Evolutionary conservation across 2,329 filamentous ascomycete species (phyloP), one percentile per base, ranked within the genome.

Genomic region (Exophiala oligosperma): DNA sequence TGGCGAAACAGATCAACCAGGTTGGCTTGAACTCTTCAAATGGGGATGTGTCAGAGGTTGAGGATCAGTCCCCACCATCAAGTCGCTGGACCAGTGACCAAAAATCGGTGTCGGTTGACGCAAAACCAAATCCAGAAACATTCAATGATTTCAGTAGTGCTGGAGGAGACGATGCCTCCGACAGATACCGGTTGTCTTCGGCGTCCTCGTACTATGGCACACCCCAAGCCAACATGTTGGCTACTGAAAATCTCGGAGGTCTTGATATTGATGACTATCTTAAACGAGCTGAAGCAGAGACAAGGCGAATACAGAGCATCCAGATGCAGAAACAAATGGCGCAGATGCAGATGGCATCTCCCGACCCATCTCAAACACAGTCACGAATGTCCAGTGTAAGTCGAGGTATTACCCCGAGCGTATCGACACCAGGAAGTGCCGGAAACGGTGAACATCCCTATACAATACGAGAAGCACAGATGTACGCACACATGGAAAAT

Each of bases 31-130:
- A 73, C 9, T 78, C 77, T 7, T 79, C 78, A 2, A 79, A 77
- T 4, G 77, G 76, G n/a, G 77, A 79, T 48, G 69, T 76, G 21
- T 80, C 78, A 2, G 78, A 80, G 62, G 71, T 74, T 11, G 78
- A 79, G 29, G 78, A 80, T 46, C 76, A 72, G 28, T 63, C 61
- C 52, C 61, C 61, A 17, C 49, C 52, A 11, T 56, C 61, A 12
- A 56, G 49, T 44, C 51, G 35, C 2, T 56, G 58, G 49, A 37
- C n/a, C 8, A 56, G 51, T 32, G 57, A 61, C 9, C 55, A 56
- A 43, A 43, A 43, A n/a, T 24, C 61, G 14, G 23, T 58, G 21
- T 56, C 24, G 6, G 53, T 58, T 48, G 59, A 59, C 23, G 46
- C 64, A 66, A 67, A 63, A 69, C 74, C 59, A 63, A 55, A 52